Evolutionary conservation across 148 eudicot species (phyloP).

Genomic region (Camellia granthamiana): DNA sequence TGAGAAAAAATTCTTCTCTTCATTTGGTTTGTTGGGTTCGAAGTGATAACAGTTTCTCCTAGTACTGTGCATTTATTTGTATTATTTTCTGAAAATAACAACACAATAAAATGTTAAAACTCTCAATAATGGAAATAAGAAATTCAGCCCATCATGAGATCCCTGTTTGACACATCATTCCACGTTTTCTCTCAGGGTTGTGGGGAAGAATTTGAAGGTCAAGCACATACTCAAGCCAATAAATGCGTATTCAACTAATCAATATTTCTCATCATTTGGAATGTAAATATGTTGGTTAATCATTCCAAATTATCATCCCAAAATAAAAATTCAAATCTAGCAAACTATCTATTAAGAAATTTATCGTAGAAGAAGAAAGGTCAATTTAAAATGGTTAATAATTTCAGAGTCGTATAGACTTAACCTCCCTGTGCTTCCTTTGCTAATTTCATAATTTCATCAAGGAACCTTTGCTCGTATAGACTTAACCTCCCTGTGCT

Average conservation of each 20-base stretch:
- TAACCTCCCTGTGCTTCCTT: too few species aligned
- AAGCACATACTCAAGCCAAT: background rate
- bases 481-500: conserved; percentile 66
- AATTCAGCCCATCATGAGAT: background rate
- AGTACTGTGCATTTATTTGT: conserved; percentile 49
- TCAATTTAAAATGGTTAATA: conserved; percentile 5
- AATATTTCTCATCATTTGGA: too few species aligned
- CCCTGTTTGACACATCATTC: background rate
- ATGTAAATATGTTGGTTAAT: too few species aligned
- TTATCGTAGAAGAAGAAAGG: background rate
- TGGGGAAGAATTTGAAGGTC: too few species aligned
- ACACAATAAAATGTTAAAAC: background rate
- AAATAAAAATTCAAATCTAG: background rate
- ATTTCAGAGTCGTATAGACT: background rate
- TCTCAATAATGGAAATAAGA: background rate
- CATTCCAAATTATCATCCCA: too few species aligned
- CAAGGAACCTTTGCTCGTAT: too few species aligned
- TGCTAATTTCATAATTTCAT: too few species aligned
- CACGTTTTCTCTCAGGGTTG: background rate
- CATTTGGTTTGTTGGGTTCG: conserved; percentile 27
- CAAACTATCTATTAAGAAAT: background rate
- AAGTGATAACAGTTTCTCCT: conserved; percentile 24
- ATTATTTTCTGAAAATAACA: conserved; percentile 42
- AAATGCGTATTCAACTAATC: too few species aligned
- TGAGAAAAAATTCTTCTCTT: conserved; percentile 26